Evolutionary conservation across 176 grass and related monocot genomes (phyloP), one percentile per base, ranked within the genome.

Genomic region (Cenchrus americanus): DNA sequence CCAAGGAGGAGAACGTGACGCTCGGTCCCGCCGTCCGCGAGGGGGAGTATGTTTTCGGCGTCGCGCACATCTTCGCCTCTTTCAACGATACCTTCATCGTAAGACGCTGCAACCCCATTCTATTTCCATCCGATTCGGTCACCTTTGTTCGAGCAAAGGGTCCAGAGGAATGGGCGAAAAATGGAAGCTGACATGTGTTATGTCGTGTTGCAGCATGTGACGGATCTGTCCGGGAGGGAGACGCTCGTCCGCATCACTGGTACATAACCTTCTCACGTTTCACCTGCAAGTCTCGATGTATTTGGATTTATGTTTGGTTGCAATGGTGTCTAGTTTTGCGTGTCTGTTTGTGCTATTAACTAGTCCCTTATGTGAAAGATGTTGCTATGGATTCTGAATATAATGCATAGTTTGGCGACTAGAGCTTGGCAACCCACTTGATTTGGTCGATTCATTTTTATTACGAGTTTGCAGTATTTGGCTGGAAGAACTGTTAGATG

Each of bases 11-110:
- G 51, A 89, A 93, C 46, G 91, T 93, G 58, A 96, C 93, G 10
- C 91, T 96, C 66, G 94, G 91, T 0, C 94, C 94, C 0, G 34
- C 94, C 10, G 91, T 93, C 18, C 91, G 94, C 37, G 94, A 96
- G 40, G 94, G 94, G 2, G 91, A 96, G 81, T 59, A 91, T 37
- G 94, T 78, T 21, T 91, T 96, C 73, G 88, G 94, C 49, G 91
- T 96, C 43, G 94, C 91, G 21, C 94, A 75, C 67, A 87, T 96
- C 80, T 96, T 89, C 68, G 94, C 91, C 17, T 96, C 94, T 14
- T 96, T 96, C 88, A 96, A 96, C 19, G 94, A 96, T 65, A 96
- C 91, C 11, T 96, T 96, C 34, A 91, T 96, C 78, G 91, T 96
- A 82, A 89, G 83, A 63, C 6, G 23, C 17, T 13, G 54, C 5